Evolutionary conservation across 1,139 yeast genomes (phyloP), one percentile per base, ranked within the genome.

Genomic region (Taphrina communis): DNA sequence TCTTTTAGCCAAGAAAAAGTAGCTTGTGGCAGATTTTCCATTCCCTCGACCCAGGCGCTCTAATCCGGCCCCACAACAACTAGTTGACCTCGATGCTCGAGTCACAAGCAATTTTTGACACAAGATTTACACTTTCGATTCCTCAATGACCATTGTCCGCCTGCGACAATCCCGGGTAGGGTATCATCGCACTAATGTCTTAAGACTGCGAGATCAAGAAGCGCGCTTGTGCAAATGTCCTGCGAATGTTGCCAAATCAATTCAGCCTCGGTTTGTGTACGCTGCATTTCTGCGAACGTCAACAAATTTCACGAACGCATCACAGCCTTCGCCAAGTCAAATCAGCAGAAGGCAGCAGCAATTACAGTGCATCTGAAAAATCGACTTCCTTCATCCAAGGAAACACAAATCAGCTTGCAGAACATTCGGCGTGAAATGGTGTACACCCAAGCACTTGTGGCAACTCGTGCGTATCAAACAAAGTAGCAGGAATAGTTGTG

Each of bases 371-470:
- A 46, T 3, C 39, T 58, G 1, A 19, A 44, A 53, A 21, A 44
- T 21, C 62, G 51, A 31, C 42, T 44, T 2, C 51, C 53, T 14
- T 31, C 39, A 21, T 44, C 67, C 35, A 21, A 35, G 19, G 61
- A 63, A 46, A 14, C 17, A 19, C 39, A 36, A 3, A 50, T 41
- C 14, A 19, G 31, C 12, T 38, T 55, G 35, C 51, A 19, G 25
- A 53, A 55, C 39, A 55, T 63, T n/a, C 31, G 60, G 42, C 60
- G 67, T 12, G 67, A 63, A 44, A 25, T 39, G 11, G 55, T 48
- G 14, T 63, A 63, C 46, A 57, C 59, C 25, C 31, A 35, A 19
- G 38, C 19, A 11, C 67, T 53, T 36, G 55, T 41, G 21, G 56
- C 41, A 50, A 50, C 36, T 25, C 53, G 53, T 50, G 36, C 36